phyloP scores from a whole-genome alignment of 2,329 filamentous ascomycete species.

The Cladophialophora yegresii region DNA sequence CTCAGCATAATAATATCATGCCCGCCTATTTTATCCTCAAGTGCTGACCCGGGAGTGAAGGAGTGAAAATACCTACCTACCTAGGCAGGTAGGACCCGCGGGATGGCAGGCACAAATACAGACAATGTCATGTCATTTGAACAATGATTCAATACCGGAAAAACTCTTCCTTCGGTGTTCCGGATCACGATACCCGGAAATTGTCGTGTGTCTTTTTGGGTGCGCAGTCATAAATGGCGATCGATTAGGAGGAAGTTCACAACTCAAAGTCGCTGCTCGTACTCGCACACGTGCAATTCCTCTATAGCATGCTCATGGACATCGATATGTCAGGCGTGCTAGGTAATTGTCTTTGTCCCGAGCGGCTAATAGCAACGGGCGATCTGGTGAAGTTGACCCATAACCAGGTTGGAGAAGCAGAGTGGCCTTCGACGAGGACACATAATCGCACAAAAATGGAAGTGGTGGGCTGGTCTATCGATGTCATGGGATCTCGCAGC shows the following conservation, averaged over 20 bases:
- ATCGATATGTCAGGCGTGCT: background rate
- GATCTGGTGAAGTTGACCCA: background rate
- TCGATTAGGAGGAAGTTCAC: slow-evolving; percentile 11
- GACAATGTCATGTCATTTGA: background rate
- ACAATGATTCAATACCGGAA: background rate
- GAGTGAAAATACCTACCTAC: no score
- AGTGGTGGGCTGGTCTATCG: slow-evolving; percentile 9
- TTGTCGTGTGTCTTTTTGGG: slow-evolving; percentile 13
- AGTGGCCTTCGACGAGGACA: background rate
- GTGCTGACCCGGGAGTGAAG: background rate
- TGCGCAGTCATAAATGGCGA: background rate
- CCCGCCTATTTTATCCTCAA: background rate
- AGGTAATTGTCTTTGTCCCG: background rate
- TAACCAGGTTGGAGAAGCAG: background rate
- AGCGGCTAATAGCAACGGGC: background rate
- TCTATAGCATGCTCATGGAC: background rate
- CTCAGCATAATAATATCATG: background rate
- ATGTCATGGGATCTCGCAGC: background rate
- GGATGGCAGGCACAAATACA: no score
- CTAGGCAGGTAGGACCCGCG: no score
- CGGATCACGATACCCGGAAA: background rate
- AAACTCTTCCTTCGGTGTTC: background rate
- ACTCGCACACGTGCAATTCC: background rate
- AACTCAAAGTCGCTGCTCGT: background rate
- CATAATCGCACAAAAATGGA: slow-evolving; percentile 13